Base-by-base conservation (phyloP, 177 flowering plant species). In the Vitis hybrid region DNA sequence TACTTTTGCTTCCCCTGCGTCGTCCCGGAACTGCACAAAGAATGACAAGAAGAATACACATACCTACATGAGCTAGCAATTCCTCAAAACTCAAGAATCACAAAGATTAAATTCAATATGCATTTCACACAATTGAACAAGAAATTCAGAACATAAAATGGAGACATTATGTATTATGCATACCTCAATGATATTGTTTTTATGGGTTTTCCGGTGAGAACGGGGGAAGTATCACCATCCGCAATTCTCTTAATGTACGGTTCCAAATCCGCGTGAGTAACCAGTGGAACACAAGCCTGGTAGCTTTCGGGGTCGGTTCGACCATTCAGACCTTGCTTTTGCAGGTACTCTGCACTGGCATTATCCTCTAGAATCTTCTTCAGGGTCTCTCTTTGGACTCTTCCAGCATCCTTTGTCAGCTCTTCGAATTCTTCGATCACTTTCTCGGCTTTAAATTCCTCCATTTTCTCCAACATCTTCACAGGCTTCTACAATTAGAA, bases 1-100 rank as follows among this genome's bases (percentile, higher is more conserved):
- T 74, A 89, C 78, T 94, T 94, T 27, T 87, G 92, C 87, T 78
- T 90, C 24, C 99, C 98, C 67, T 89, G 88, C 62, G 93, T 89
- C 2, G 98, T 93, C 1, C 98, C 98, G 71, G 97, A 91, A 71
- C 99, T 94, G 87, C 86, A 84, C 7, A 40, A 40, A 40, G 46
- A 40, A 40, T 40, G 46, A 7, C 6, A 40, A 40, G 46, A 40
- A 64, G 21, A 73, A 76, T 66, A 15, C n/a, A 16, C 54, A 2
- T 16, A 35, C 21, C 18, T 12, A 16, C 11, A 1, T 11, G 19
- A 27, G 60, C 15, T 3, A 55, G 48, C 19, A 56, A 52, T 12
- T 51, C 62, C 27, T 66, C 50, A 58, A 59, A 2, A 32, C 65
- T 30, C 64, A 65, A 2, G 32, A 14, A 65, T 16, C 16, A 51